phyloP scores from a whole-genome alignment of 2,329 filamentous ascomycete species.

The Gnomoniopsis sp. region DNA sequence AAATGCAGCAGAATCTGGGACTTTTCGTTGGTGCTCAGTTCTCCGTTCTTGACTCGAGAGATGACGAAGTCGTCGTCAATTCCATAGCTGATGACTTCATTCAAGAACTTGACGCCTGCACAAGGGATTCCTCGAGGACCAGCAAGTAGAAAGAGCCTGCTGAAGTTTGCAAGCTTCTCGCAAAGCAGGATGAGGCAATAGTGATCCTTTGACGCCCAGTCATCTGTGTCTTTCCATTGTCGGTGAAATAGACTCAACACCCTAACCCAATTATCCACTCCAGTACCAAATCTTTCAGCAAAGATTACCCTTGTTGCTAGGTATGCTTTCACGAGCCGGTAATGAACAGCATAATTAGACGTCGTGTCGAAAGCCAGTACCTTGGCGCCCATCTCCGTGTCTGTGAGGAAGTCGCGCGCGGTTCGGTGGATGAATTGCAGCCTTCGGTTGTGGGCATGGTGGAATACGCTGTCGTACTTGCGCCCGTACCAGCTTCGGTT shows the following conservation, averaged over 20 bases:
- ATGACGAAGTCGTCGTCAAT: background rate
- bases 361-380: background rate
- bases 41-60: background rate
- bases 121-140: background rate
- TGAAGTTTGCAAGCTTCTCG: background rate
- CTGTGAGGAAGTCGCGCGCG: slow-evolving; percentile 19
- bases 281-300: background rate
- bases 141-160: background rate
- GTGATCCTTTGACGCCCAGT: background rate
- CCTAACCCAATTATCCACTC: too few relatives aligned
- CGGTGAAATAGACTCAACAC: too few relatives aligned
- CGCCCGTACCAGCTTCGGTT: background rate
- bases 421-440: background rate
- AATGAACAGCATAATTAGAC: background rate
- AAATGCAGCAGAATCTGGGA: background rate
- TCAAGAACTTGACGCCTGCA: background rate
- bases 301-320: background rate
- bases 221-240: background rate
- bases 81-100: rapidly evolving
- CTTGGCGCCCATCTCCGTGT: background rate
- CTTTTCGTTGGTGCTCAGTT: background rate
- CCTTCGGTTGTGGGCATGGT: too few relatives aligned
- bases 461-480: background rate
- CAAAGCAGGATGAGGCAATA: background rate
- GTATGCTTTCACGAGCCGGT: background rate